Base-by-base conservation (phyloP, 208 protist species). In the Leishmania martiniquensis region DNA sequence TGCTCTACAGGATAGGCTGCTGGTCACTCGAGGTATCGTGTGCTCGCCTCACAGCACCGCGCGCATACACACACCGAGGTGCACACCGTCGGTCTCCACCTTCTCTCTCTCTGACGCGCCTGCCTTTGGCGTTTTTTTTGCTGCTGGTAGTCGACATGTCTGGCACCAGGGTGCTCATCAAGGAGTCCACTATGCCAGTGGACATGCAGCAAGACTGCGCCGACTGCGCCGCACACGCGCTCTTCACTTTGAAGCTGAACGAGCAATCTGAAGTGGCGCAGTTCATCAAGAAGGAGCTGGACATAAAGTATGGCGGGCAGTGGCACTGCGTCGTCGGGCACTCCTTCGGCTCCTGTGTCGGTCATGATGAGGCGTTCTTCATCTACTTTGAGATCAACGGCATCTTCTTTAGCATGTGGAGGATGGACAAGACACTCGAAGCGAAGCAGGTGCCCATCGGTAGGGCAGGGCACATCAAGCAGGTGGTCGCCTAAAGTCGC, bases 251-350 rank as follows among this genome's bases (percentile, higher is more conserved):
- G 37, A 74, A 87, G 20, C 80, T 97, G 47, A 47, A 62, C 5
- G 92, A 96, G 62, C 99, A 99, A 83, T 99, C 98, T 67, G 99
- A 99, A 82, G 99, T 99, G 73, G 99, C 99, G 0, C 97, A 98
- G 57, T 99, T 99, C 85, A 99, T 99, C 69, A 99, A 99, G 90
- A 99, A 98, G 82, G 98, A 99, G 76, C 93, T 99, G 32, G 98
- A 99, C 86, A 97, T 95, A 73, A 99, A 99, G 87, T 99, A 99
- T 89, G 96, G 98, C 81, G 95, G 97, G 10, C 99, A 98, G 49
- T 99, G 99, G 98, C 99, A 99, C 86, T 99, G 98, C 91, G 98
- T 99, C 78, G 99, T 99, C 13, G 99, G 99, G 34, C 95, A 99
- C 78, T 99, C 98, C 84, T 99, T 99, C 88, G 99, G 99, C 66